Evolutionary conservation across 2,329 filamentous ascomycete genomes (phyloP), one percentile per base, ranked within the genome.

Genomic region (Endoconidiophora polonica): DNA sequence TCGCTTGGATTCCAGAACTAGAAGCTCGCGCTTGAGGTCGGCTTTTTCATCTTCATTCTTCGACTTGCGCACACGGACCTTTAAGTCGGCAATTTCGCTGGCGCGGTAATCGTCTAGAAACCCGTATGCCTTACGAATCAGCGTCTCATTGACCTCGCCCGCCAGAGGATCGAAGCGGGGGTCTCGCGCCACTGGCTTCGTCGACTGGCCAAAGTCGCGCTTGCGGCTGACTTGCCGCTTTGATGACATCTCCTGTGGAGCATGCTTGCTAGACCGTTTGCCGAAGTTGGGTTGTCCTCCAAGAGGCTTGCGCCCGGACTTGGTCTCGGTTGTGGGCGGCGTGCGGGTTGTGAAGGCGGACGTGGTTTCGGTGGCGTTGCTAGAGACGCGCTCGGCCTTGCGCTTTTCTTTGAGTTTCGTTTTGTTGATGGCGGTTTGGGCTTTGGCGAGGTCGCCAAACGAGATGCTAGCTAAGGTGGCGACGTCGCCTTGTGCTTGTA

Each of bases 51-150:
- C 68, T 1, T 74, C 66, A 55, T 81, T 76, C 66, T 83, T 86
- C n/a, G 65, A 62, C 61, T 68, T 68, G 61, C 77, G 79, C 59
- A 91, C 74, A 40, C 79, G 73, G 6, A 68, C 69, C 57, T 78
- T 79, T 47, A 98, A 69, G 56, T 84, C 74, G 50, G 76, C 73
- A 63, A 96, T 82, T 65, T 98, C 91, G n/a, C 74, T 72, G 20
- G 80, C 79, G 53, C 85, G 79, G 67, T 96, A 96, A 54, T 86
- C 81, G 58, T 88, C 78, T 47, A 98, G 68, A 67, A 98, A 98
- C 2, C 79, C 72, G 66, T 98, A 98, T 33, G 86, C 84, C 57
- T 77, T 79, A 53, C 74, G 74, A 33, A 80, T 65, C 55, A 74
- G 75, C 46, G 67, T 65, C 60, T 74, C 75, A 60, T 84, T 76